Percentiles rank a stretch among this genome's conserved stretches.
Evolutionary conservation across 257 asterid species (phyloP).

Genomic region (Jaltomata sinuosa): DNA sequence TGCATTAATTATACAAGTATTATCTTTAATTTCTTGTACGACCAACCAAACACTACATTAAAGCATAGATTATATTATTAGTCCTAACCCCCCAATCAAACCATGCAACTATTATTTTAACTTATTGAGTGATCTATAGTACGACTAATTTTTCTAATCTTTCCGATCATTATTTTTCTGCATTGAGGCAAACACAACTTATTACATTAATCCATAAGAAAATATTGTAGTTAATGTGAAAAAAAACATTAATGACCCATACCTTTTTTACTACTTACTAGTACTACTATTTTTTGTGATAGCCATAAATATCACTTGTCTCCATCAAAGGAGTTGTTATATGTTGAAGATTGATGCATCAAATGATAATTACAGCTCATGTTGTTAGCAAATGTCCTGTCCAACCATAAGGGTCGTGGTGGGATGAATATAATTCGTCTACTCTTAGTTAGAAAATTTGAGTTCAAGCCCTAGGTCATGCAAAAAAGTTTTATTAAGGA

Average conservation of each 20-base stretch:
- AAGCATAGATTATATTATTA: neutral
- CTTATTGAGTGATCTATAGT: neutral
- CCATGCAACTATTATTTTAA: neutral
- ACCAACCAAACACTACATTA: neutral
- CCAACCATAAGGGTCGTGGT: rapidly evolving
- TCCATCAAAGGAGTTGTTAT: neutral
- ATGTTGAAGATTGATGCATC: neutral
- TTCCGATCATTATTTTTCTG: neutral
- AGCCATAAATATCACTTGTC: neutral
- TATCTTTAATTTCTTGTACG: neutral
- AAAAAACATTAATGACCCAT: neutral
- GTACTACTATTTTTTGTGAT: neutral
- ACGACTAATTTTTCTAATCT: neutral
- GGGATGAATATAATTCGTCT: neutral
- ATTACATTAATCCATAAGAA: neutral
- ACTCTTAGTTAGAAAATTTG: neutral
- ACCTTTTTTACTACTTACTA: neutral
- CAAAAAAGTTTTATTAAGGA: too few relatives aligned
- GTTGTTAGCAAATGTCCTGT: neutral
- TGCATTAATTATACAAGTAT: neutral
- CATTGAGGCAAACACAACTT: neutral
- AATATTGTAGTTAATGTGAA: neutral
- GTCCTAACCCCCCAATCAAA: neutral
- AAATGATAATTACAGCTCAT: neutral
- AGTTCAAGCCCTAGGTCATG: too few relatives aligned